Percentiles rank a stretch among this genome's conserved stretches.
Conservation (phyloP, 2,329 filamentous ascomycete genomes). For the Zymoseptoria pseudotritici region DNA sequence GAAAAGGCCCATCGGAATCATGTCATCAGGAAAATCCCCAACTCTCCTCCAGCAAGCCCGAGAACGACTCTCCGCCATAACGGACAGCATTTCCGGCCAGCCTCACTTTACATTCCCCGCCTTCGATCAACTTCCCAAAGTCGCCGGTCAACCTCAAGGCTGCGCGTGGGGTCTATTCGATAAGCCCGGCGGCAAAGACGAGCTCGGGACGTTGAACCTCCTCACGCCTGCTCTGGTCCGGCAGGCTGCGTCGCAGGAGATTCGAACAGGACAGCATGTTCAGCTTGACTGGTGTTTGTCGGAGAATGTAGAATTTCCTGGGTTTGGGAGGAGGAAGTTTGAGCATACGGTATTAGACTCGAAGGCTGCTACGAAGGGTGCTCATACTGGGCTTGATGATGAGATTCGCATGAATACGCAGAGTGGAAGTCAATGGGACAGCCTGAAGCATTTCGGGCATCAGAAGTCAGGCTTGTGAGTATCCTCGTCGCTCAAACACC, state of each 20-base stretch:
- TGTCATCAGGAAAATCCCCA: conserved; percentile 15
- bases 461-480: conserved; percentile 9
- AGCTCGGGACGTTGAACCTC: conserved; percentile 47
- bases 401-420: conserved; percentile 52
- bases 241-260: conserved; percentile 35
- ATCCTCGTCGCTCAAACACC: neutral
- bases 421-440: conserved; percentile 45
- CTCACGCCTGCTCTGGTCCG: conserved; percentile 42
- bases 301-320: conserved; percentile 27
- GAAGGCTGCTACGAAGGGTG: conserved; percentile 9
- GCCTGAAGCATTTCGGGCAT: conserved; percentile 37
- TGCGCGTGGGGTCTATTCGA: conserved; percentile 15
- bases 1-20: neutral
- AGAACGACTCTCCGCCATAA: conserved; percentile 19
- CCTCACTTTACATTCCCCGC: conserved; percentile 16
- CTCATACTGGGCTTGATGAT: conserved; percentile 37
- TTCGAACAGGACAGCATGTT: conserved; percentile 44
- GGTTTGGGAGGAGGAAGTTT: conserved; percentile 22
- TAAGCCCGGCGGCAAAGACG: conserved; percentile 41
- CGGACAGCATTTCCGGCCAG: conserved; percentile 10
- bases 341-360: conserved; percentile 25
- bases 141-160: conserved; percentile 19
- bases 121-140: conserved; percentile 20
- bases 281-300: conserved; percentile 44
- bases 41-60: conserved; percentile 17